These are phyloP conservation scores for Coemansia sp. DNA, from an alignment of 192 early-diverging fungal species.

Conservation along the genomic window DNA sequence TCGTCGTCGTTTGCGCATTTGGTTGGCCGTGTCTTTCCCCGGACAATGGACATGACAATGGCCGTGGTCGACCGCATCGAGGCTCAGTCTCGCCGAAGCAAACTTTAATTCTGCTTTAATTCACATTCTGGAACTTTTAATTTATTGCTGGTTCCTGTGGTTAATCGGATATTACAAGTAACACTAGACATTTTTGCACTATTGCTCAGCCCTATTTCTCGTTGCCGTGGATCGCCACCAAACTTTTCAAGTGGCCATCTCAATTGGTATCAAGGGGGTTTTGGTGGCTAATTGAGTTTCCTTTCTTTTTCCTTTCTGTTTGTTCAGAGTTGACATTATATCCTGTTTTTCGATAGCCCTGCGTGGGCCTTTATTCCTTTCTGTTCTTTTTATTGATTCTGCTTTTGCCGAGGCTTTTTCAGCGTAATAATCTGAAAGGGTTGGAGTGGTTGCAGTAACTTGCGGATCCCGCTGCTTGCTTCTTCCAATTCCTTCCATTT, in stretches of 20 bases:
- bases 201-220: too few species aligned
- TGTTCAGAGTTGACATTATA: constrained; percentile 1
- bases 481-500: background rate
- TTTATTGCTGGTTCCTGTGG: too few species aligned
- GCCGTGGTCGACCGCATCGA: constrained; percentile 57
- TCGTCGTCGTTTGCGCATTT: constrained; percentile 65
- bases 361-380: background rate
- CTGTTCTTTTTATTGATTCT: background rate
- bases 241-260: too few species aligned
- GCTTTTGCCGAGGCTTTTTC: too few species aligned
- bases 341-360: background rate
- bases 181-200: too few species aligned
- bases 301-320: constrained; percentile 10
- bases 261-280: background rate
- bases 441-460: too few species aligned
- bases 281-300: background rate
- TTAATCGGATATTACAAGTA: too few species aligned
- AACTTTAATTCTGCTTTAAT: constrained; percentile 19
- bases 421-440: too few species aligned
- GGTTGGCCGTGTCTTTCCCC: constrained; percentile 41
- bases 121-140: background rate
- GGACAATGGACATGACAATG: constrained; percentile 56
- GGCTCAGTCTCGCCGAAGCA: constrained; percentile 25
- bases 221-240: too few species aligned
- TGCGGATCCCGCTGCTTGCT: too few species aligned